Conservation (phyloP, 768 basidiomycete genomes). For the Mycena galericulata region DNA sequence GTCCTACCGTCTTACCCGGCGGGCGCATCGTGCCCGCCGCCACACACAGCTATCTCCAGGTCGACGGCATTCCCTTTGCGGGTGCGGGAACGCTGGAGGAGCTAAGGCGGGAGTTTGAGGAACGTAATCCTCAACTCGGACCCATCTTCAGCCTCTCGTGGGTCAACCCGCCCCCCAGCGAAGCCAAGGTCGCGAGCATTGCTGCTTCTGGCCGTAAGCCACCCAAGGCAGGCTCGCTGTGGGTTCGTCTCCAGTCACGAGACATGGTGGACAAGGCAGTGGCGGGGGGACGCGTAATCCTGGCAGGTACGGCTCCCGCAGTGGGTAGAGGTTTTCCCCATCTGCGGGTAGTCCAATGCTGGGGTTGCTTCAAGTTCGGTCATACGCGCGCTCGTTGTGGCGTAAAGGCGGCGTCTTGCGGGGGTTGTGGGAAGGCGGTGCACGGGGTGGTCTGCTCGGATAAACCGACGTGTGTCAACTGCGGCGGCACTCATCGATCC, state of each 20-base stretch:
- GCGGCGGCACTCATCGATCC: no score
- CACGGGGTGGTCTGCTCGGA: conserved; percentile 1
- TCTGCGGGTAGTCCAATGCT: neutral
- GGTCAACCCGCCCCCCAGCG: no score
- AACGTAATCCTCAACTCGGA: conserved; percentile 1
- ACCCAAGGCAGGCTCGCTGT: no score
- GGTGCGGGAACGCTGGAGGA: neutral
- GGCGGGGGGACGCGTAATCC: no score
- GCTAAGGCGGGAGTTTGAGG: neutral
- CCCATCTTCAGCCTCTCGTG: neutral
- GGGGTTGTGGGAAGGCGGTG: neutral
- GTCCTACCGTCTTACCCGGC: neutral
- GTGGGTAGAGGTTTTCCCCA: neutral
- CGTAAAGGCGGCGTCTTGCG: no score
- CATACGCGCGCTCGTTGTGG: no score
- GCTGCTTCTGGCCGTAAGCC: no score
- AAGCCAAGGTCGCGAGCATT: no score
- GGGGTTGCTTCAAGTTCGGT: neutral
- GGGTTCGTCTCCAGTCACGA: neutral
- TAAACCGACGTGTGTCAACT: conserved; percentile 2
- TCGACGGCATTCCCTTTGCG: conserved; percentile 8
- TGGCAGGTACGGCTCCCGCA: neutral
- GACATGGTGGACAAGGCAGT: conserved; percentile 1
- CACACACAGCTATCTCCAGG: neutral
- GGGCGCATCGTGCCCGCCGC: neutral